Base-by-base conservation (phyloP, 257 asterid species). In the Przewalskia tangutica region DNA sequence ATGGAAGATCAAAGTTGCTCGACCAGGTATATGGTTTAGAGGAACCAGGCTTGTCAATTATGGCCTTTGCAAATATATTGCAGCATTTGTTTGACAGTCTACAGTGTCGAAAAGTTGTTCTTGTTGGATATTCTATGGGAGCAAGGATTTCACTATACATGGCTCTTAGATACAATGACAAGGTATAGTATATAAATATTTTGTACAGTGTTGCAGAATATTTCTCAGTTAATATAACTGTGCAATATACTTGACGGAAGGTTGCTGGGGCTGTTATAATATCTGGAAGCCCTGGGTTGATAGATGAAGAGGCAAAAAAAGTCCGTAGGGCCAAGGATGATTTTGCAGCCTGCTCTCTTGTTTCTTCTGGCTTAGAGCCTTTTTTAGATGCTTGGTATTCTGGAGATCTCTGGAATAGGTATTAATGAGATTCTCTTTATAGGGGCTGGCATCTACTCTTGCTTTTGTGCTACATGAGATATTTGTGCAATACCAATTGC, bases 61-160 rank as follows among this genome's bases (percentile, higher is more conserved):
- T 92, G 54, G 89, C 87, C 56, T 65, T 94, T 84, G 88, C 85
- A 27, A 89, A 87, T 60, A 84, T 93, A 76, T 50, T 96, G 71
- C 73, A 86, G 88, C 86, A 94, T 89, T 89, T 92, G 83, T 65
- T 93, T 83, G 86, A 88, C 56, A 78, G 82, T 27, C 67, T 93
- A 44, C 86, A 90, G 64, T 84, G 88, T 20, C 87, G 65, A 70
- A 94, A 92, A 84, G 97, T 96, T 76, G 86, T 81, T 56, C 92
- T 93, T 54, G 93, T 93, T 46, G 98, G 98, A 17, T 96, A 94
- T 90, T 96, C 99, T 6, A 90, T 96, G 99, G 98, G 97, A 73
- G 97, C 99, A 71, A 87, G 99, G 86, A 93, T 96, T 80, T 86
- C 98, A 55, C 84, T 94, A 62, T 86, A 91, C 91, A 89, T 89